Base-by-base conservation (phyloP, 345 rosid species). In the Salix koriyanagi region DNA sequence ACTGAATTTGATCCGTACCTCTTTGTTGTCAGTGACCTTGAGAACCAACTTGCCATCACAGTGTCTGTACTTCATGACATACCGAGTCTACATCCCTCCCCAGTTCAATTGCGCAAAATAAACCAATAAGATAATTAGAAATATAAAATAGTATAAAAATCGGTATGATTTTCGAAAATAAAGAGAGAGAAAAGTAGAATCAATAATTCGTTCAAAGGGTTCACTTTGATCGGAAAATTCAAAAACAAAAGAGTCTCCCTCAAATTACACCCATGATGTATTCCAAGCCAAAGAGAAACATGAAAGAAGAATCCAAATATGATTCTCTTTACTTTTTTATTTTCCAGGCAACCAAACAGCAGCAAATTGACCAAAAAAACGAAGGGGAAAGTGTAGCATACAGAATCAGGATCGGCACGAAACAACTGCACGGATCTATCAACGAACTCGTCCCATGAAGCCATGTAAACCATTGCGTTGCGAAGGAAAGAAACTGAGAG, bases 11-110 rank as follows among this genome's bases (percentile, higher is more conserved):
- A 46, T 42, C 36, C 58, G 44, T 85, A 90, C 98, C 96, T 96
- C 96, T 83, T 87, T 92, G 89, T 96, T 90, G 80, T 96, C 98
- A 70, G 99, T 93, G 84, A 96, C 99, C 88, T 93, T 96, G 81
- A 96, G 96, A 85, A 96, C 94, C 93, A 96, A 86, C 79, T 91
- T 93, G 74, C 98, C 98, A 8, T 96, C 98, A 32, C 97, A 90
- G 77, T 93, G 97, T 70, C 99, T 81, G 81, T 91, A 96, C 90
- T 96, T 96, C 86, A 91, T 90, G 34, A 87, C 87, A 84, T 96
- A 96, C 62, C 99, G 90, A 54, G 99, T 91, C 98, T 96, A 78
- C 64, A 19, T 48, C 79, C 84, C 73, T 70, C 30, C 58, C 41
- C 77, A 16, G 67, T 70, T 65, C 28, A 11, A 62, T 34, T 25